phyloP scores from a whole-genome alignment of 2,329 filamentous ascomycete species.

The Cladobotryum mycophilum region DNA sequence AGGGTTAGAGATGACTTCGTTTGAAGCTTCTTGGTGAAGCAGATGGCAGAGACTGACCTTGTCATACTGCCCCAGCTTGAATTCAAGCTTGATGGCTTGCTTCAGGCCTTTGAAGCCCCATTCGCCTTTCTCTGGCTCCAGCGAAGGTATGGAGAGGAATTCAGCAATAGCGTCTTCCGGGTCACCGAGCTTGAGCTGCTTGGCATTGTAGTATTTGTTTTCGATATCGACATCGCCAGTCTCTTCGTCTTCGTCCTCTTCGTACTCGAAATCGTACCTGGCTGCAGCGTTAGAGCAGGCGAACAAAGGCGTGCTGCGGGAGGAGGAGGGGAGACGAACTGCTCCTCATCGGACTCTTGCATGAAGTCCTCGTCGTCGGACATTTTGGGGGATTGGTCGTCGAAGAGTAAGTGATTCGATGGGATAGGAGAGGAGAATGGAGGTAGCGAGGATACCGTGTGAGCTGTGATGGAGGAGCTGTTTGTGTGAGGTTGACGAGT shows the following conservation, averaged over 20 bases:
- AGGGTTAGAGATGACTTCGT: conserved; percentile 12
- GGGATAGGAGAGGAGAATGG: too few species aligned
- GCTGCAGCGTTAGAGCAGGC: conserved; percentile 11
- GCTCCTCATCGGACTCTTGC: conserved; percentile 43
- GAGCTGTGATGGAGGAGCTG: too few species aligned
- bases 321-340: conserved; percentile 22
- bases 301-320: background rate
- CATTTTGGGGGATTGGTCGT: conserved; percentile 28
- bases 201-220: conserved; percentile 99
- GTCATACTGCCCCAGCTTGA: conserved; percentile 81
- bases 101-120: conserved; percentile 99
- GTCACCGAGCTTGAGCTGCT: conserved; percentile 84
- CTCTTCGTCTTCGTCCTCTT: conserved; percentile 84
- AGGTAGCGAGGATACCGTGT: too few species aligned
- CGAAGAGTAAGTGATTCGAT: too few species aligned
- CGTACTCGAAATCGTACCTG: conserved; percentile 94
- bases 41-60: conserved; percentile 46
- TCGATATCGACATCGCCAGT: conserved; percentile 89
- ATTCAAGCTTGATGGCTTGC: conserved; percentile 96
- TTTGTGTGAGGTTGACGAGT: too few species aligned
- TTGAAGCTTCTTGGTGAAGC: too few species aligned
- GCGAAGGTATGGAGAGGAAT: conserved; percentile 77
- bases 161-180: conserved; percentile 86
- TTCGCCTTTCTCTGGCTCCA: conserved; percentile 90
- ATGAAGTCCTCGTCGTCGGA: conserved; percentile 47